Evolutionary conservation across 2,329 filamentous ascomycete species (phyloP).

Genomic region (Dactylellina cionopaga): DNA sequence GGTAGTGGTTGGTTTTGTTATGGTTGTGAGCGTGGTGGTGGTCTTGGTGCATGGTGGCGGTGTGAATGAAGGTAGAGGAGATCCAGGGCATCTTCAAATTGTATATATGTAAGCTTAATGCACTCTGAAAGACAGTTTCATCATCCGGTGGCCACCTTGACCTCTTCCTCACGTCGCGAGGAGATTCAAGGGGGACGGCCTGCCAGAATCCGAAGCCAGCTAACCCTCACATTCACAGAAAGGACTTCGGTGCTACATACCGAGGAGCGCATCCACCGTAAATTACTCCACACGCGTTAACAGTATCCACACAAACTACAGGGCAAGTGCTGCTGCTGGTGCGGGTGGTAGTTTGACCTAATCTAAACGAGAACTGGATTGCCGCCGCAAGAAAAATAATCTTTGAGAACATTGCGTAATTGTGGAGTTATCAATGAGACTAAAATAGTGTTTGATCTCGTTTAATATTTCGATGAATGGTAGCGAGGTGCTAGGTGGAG

Average conservation of each 20-base stretch:
- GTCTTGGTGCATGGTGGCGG: slow-evolving; percentile 18
- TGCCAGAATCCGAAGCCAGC: too few species aligned
- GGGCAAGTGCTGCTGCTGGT: slow-evolving; percentile 7
- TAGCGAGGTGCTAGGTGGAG: slow-evolving; percentile 27
- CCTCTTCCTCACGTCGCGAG: too few species aligned
- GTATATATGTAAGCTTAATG: not conserved
- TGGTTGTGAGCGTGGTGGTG: slow-evolving; percentile 6
- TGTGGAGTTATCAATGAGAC: not conserved
- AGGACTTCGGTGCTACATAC: not conserved
- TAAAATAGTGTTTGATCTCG: not conserved
- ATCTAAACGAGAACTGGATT: not conserved
- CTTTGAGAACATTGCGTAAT: slow-evolving; percentile 15
- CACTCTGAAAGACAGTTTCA: too few species aligned
- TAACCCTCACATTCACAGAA: too few species aligned
- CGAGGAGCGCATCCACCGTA: slow-evolving; percentile 32
- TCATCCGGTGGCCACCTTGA: too few species aligned
- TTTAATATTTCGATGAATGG: slow-evolving; percentile 9
- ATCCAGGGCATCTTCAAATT: slow-evolving; percentile 8
- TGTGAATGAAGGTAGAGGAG: slow-evolving; percentile 17
- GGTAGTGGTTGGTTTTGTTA: not conserved
- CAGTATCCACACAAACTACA: slow-evolving; percentile 18
- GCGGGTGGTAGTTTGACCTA: not conserved
- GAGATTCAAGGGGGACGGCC: too few species aligned
- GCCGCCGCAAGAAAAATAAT: slow-evolving; percentile 1
- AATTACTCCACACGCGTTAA: slow-evolving; percentile 11